phyloP scores from a whole-genome alignment of 148 eudicot species.

The Spergularia marina region DNA sequence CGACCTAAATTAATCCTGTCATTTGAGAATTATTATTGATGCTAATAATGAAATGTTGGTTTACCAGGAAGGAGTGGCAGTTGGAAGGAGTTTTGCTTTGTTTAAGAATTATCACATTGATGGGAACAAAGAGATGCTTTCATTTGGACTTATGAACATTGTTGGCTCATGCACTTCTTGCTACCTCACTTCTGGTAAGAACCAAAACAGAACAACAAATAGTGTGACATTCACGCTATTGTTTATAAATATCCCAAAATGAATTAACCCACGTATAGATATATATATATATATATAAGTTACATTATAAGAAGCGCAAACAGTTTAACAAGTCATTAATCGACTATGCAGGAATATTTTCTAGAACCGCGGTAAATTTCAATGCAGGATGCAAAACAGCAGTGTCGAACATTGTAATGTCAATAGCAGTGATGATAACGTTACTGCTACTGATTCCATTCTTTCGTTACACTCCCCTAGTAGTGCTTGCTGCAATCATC shows the following conservation, averaged over 20 bases:
- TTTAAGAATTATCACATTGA: slow-evolving; percentile 61
- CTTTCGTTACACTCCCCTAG: slow-evolving; percentile 65
- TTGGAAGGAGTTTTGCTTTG: slow-evolving; percentile 64
- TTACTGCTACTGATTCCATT: slow-evolving; percentile 51
- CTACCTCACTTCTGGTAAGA: slow-evolving; percentile 59
- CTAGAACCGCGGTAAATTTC: slow-evolving; percentile 65
- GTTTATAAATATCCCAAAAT: neutral
- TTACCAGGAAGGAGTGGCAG: slow-evolving; percentile 63
- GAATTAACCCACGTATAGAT: too few species aligned
- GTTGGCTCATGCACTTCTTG: slow-evolving; percentile 72
- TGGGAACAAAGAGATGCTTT: slow-evolving; percentile 79
- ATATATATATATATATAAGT: too few species aligned
- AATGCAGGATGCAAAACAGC: slow-evolving; percentile 64
- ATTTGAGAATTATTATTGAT: neutral
- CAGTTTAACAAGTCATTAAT: neutral
- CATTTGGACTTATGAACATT: slow-evolving; percentile 67
- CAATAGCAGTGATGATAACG: slow-evolving; percentile 55
- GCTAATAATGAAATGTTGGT: neutral
- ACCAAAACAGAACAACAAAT: neutral
- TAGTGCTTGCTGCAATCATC: slow-evolving; percentile 58
- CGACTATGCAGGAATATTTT: slow-evolving; percentile 52
- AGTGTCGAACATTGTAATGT: slow-evolving; percentile 65
- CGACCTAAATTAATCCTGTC: too few species aligned
- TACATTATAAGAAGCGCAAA: too few species aligned
- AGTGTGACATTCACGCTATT: neutral